phyloP scores from a whole-genome alignment of 305 asterid genomes.

The Stenogyne calaminthoides region DNA sequence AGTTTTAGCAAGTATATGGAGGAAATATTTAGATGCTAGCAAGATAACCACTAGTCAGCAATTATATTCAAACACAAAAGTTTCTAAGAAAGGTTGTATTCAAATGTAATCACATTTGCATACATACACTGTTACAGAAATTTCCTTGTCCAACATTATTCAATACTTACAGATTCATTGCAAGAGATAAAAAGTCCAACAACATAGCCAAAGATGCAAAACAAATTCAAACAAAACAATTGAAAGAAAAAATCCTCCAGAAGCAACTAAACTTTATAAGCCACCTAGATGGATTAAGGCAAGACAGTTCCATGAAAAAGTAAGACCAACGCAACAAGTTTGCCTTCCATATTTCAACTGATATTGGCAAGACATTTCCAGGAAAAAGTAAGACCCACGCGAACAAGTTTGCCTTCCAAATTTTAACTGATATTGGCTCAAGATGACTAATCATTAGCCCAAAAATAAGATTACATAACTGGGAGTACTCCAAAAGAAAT shows the following conservation, averaged over 20 bases:
- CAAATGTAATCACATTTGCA: slow-evolving; percentile 7
- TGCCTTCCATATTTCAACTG: neutral
- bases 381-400: neutral
- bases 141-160: neutral
- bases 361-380: neutral
- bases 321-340: neutral
- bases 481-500: neutral
- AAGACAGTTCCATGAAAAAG: neutral
- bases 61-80: neutral
- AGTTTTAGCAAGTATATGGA: neutral
- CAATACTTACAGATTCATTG: neutral
- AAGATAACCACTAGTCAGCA: neutral
- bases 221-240: neutral
- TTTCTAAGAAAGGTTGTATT: neutral
- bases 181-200: neutral
- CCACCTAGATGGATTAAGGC: neutral
- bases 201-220: neutral
- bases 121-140: neutral
- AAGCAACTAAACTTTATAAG: neutral
- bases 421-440: slow-evolving; percentile 4
- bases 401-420: neutral
- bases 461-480: slow-evolving; percentile 8
- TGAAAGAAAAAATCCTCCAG: neutral
- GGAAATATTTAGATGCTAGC: neutral
- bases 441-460: slow-evolving; percentile 10